phyloP scores from a whole-genome alignment of 73 alveolate genomes.

The Paramecium caudatum region DNA sequence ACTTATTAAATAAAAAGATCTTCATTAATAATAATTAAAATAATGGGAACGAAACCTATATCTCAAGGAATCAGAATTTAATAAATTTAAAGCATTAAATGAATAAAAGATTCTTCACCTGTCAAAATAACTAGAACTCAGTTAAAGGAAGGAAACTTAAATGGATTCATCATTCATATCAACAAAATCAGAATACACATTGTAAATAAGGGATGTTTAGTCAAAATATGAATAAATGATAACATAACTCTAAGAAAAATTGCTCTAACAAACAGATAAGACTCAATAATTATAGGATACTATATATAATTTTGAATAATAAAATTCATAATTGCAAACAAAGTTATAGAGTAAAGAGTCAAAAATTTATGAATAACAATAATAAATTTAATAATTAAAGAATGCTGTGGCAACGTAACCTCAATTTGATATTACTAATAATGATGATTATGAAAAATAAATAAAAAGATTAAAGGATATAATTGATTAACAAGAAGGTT shows the following conservation, averaged over 20 bases:
- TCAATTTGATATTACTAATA: background rate
- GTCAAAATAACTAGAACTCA: background rate
- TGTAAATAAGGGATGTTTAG: conserved; percentile 64
- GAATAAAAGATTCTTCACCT: conserved; percentile 55
- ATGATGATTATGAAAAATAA: conserved; percentile 30
- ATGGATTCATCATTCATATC: conserved; percentile 59
- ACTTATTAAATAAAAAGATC: conserved; percentile 19
- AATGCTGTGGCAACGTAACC: background rate
- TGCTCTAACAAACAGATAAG: conserved; percentile 6
- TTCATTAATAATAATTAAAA: background rate
- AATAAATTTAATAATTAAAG: conserved; percentile 7
- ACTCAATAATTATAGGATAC: background rate
- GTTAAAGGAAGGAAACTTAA: conserved; percentile 49
- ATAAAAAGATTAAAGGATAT: background rate
- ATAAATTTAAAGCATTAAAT: conserved; percentile 35
- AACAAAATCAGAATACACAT: conserved; percentile 47
- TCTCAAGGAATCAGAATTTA: conserved; percentile 55
- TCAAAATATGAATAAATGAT: conserved; percentile 37
- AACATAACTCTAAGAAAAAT: background rate
- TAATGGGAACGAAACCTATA: conserved; percentile 47
- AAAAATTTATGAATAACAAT: background rate
- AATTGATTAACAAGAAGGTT: background rate
- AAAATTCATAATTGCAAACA: background rate
- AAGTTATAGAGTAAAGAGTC: conserved; percentile 1
- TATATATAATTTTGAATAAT: background rate